phyloP scores from a whole-genome alignment of 495 filamentous ascomycete genomes.

The Penicillium chermesinum region DNA sequence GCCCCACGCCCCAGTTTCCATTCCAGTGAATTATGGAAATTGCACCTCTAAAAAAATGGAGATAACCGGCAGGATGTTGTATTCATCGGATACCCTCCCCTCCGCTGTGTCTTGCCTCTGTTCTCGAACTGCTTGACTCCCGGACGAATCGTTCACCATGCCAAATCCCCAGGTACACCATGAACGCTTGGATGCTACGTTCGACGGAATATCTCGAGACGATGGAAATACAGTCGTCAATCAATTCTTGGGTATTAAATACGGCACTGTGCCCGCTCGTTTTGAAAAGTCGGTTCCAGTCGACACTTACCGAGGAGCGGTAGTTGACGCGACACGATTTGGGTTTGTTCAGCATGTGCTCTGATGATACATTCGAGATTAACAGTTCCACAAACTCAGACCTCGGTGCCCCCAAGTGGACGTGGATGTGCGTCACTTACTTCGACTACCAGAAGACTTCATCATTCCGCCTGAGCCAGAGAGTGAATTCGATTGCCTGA shows the following conservation, averaged over 20 bases:
- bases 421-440: conserved; percentile 35
- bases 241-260: conserved; percentile 36
- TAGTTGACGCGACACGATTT: conserved; percentile 31
- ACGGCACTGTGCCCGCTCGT: conserved; percentile 31
- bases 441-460: conserved; percentile 35
- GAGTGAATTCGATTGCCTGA: conserved; percentile 43
- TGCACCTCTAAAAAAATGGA: not conserved
- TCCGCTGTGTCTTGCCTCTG: too few species aligned
- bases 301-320: conserved; percentile 19
- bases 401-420: conserved; percentile 36
- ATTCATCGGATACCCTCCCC: not conserved
- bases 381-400: conserved; percentile 14
- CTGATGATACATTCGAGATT: not conserved
- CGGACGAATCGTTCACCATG: conserved; percentile 19
- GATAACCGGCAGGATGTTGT: not conserved
- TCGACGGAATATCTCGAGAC: conserved; percentile 23
- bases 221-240: conserved; percentile 18
- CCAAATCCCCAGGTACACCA: conserved; percentile 22
- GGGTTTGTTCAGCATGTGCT: conserved; percentile 20
- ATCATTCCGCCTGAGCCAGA: conserved; percentile 26
- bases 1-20: not conserved
- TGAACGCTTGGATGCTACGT: conserved; percentile 25
- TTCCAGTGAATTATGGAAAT: not conserved
- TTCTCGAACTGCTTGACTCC: too few species aligned
- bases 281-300: conserved; percentile 31